Evolutionary conservation across 2,329 filamentous ascomycete species (phyloP).

Genomic region (Trichoderma sp.): DNA sequence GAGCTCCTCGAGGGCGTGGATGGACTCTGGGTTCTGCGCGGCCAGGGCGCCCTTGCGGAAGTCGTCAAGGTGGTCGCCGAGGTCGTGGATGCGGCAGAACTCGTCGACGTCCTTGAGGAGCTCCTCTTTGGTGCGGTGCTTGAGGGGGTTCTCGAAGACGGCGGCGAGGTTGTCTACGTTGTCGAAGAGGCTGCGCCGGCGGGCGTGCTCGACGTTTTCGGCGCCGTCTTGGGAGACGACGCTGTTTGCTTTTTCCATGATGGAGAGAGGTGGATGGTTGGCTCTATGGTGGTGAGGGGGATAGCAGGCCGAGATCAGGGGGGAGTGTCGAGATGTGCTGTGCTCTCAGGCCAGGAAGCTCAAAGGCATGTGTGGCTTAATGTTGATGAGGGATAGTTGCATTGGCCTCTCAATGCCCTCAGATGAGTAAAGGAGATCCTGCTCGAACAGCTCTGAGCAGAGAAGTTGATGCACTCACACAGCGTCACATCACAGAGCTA

Average conservation of each 20-base stretch:
- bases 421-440: too few species aligned
- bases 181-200: conserved; percentile 25
- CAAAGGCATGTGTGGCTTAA: conserved; percentile 6
- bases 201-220: conserved; percentile 25
- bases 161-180: conserved; percentile 28
- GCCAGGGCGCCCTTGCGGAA: conserved; percentile 45
- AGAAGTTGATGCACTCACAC: neutral
- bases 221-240: conserved; percentile 21
- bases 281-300: neutral
- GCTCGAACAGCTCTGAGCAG: neutral
- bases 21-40: conserved; percentile 38
- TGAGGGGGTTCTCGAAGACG: conserved; percentile 29
- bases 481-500: neutral
- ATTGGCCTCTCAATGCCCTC: neutral
- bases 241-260: conserved; percentile 19
- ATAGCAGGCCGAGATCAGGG: neutral
- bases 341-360: neutral
- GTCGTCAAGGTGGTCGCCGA: conserved; percentile 52
- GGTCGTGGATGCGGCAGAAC: conserved; percentile 39
- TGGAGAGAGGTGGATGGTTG: neutral
- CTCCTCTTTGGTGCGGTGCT: conserved; percentile 27
- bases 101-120: conserved; percentile 26
- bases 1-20: conserved; percentile 38
- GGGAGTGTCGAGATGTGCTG: neutral
- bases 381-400: neutral